These are phyloP conservation scores for Aspergillus floridensis DNA, from an alignment of 2,329 filamentous ascomycete genomes.

Conservation along the genomic window DNA sequence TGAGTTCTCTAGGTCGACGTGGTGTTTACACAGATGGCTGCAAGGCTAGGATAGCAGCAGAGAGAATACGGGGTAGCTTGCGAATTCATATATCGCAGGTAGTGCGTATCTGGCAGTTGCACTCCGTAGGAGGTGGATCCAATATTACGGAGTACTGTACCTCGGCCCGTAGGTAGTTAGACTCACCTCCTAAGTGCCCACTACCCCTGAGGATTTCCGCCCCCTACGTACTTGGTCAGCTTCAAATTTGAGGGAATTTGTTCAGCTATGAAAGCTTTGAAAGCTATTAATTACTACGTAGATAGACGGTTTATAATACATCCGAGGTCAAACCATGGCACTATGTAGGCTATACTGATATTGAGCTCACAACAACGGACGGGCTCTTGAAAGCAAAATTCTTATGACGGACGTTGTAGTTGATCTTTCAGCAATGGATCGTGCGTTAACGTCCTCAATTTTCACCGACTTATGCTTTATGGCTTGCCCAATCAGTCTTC, in stretches of 20 bases:
- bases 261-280: neutral
- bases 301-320: too few species aligned
- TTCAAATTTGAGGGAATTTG: neutral
- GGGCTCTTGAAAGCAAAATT: too few species aligned
- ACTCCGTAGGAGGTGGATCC: neutral
- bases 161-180: neutral
- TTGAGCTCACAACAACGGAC: too few species aligned
- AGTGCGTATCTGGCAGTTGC: neutral
- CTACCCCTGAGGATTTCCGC: neutral
- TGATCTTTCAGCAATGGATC: too few species aligned
- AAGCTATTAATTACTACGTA: neutral
- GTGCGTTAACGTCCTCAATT: too few species aligned
- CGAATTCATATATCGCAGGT: neutral
- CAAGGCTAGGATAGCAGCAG: neutral
- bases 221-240: neutral
- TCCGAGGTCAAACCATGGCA: too few species aligned
- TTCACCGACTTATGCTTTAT: too few species aligned
- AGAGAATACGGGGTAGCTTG: neutral
- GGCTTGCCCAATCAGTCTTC: too few species aligned
- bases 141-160: neutral
- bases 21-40: neutral
- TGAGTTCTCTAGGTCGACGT: neutral
- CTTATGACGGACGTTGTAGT: too few species aligned
- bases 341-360: too few species aligned
- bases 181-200: neutral